A percentile compares a stretch with the other conserved stretches of the same genome.
These are phyloP conservation scores for Tricholoma sp. DNA, from an alignment of 768 basidiomycete genomes.

Conservation along the genomic window DNA sequence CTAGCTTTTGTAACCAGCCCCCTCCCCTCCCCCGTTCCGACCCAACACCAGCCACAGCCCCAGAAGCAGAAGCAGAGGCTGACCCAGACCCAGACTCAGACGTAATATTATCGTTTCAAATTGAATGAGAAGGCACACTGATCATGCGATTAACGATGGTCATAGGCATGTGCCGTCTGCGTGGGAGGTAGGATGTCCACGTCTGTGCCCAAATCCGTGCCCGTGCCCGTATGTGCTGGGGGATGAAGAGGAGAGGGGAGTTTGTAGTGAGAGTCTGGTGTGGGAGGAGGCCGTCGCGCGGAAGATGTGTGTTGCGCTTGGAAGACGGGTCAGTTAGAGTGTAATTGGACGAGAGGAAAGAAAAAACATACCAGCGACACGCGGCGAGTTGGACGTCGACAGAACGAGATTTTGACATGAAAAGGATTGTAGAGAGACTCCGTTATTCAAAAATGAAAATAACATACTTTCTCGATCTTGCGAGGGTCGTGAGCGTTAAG, in stretches of 20 bases:
- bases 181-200: background rate
- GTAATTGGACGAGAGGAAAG: background rate
- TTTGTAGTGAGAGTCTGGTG: background rate
- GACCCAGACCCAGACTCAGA: constrained; percentile 8
- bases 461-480: constrained; percentile 35
- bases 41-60: too few species aligned
- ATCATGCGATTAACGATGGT: constrained; percentile 65
- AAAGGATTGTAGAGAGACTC: constrained; percentile 40
- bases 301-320: constrained; percentile 56
- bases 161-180: constrained; percentile 45
- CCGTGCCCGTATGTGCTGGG: background rate
- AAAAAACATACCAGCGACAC: constrained; percentile 51
- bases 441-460: constrained; percentile 9
- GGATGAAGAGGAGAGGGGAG: background rate
- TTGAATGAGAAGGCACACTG: constrained; percentile 6
- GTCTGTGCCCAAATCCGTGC: background rate
- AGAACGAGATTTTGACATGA: constrained; percentile 52
- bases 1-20: constrained; percentile 40
- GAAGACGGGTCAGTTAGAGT: background rate
- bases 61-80: too few species aligned
- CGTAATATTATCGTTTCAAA: constrained; percentile 18
- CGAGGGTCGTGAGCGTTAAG: too few species aligned
- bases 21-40: background rate
- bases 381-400: constrained; percentile 66
- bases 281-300: constrained; percentile 33